Percentiles rank a stretch among this genome's conserved stretches.
phyloP scores from a whole-genome alignment of 75 land plant species.

The Cryptomeria japonica region DNA sequence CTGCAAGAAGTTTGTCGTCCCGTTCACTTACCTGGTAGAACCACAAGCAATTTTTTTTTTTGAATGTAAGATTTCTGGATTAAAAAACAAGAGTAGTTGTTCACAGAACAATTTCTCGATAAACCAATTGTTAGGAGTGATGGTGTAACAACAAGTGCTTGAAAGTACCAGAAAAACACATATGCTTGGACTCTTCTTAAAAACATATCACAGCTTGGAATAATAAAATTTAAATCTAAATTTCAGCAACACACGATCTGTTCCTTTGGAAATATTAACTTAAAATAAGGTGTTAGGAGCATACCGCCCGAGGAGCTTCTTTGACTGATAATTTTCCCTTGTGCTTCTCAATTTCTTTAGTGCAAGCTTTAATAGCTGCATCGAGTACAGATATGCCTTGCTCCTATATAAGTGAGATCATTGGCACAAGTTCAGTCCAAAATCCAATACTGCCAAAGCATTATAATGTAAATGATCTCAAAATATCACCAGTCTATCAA shows the following conservation, averaged over 20 bases:
- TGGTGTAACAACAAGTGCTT: too few species aligned
- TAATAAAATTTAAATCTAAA: background rate
- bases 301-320: conserved; percentile 90
- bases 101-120: background rate
- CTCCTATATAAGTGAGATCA: conserved; percentile 60
- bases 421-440: conserved; percentile 1
- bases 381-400: conserved; percentile 84
- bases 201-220: background rate
- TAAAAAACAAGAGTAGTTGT: background rate
- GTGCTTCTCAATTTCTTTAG: conserved; percentile 76
- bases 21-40: conserved; percentile 85
- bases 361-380: conserved; percentile 85
- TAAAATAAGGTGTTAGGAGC: conserved; percentile 14
- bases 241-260: background rate
- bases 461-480: background rate
- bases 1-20: conserved; percentile 86
- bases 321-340: conserved; percentile 88
- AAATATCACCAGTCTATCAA: background rate
- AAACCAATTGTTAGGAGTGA: background rate
- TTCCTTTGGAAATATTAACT: background rate
- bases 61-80: background rate
- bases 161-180: background rate
- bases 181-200: background rate
- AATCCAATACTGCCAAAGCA: background rate
- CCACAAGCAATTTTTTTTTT: background rate